Conservation (phyloP, 2,329 filamentous ascomycete species). For the Pseudocercospora musae region DNA sequence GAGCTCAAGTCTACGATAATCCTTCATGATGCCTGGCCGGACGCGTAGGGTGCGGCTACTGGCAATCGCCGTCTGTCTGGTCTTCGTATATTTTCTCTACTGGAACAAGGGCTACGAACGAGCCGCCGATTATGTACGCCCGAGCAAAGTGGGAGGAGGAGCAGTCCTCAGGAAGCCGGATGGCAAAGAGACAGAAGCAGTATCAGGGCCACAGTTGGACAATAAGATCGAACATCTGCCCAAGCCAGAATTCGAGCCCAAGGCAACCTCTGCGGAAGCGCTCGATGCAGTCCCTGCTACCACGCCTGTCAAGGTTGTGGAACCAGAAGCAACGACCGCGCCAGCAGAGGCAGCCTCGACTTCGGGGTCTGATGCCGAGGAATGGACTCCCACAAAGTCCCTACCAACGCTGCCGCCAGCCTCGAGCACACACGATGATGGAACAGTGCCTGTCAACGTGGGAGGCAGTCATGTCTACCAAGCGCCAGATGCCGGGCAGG, state of each 20-base stretch:
- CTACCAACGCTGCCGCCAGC: constrained; percentile 11
- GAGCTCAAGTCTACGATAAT: not conserved
- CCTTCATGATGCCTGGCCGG: constrained; percentile 24
- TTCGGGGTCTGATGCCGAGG: not conserved
- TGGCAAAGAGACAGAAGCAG: constrained; percentile 5
- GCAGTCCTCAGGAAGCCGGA: constrained; percentile 19
- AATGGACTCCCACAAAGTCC: not conserved
- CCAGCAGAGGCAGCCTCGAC: not conserved
- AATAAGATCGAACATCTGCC: not conserved
- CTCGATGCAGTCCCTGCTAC: not conserved
- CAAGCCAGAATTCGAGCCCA: not conserved
- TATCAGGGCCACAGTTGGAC: not conserved
- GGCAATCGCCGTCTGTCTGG: constrained; percentile 25
- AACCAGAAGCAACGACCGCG: constrained; percentile 4
- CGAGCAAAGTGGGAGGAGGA: constrained; percentile 19
- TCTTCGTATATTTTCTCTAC: constrained; percentile 28
- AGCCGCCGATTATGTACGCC: constrained; percentile 16
- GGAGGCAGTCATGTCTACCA: not conserved
- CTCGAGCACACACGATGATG: constrained; percentile 5
- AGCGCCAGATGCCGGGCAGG: no score
- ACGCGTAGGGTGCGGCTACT: constrained; percentile 26
- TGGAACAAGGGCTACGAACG: constrained; percentile 17
- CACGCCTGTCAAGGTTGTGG: not conserved
- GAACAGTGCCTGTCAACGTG: not conserved
- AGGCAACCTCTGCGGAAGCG: constrained; percentile 2